Evolutionary conservation across 352 stramenopile genomes (phyloP).

Genomic region (Pythium coloratum): DNA sequence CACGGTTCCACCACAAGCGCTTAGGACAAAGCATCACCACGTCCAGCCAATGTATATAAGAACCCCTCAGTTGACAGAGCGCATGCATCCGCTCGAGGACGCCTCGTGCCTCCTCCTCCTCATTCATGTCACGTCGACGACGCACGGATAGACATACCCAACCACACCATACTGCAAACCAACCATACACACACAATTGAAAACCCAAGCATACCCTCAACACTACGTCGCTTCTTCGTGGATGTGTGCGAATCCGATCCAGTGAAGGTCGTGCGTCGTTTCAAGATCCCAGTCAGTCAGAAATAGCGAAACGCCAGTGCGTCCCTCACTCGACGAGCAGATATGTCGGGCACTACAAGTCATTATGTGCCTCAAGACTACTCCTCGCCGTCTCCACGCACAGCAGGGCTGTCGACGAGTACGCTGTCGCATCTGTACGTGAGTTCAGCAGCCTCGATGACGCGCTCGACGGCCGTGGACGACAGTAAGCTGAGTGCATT

Average conservation of each 20-base stretch:
- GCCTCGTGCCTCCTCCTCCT: background rate
- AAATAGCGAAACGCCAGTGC: background rate
- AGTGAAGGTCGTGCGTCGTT: background rate
- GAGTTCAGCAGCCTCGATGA: background rate
- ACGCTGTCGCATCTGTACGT: background rate
- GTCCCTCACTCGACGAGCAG: background rate
- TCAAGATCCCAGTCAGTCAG: background rate
- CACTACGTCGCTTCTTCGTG: no score
- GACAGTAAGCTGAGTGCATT: constrained; percentile 14
- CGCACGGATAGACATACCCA: background rate
- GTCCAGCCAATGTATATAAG: background rate
- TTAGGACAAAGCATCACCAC: background rate
- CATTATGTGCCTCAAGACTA: background rate
- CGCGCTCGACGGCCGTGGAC: background rate
- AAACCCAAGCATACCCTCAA: background rate
- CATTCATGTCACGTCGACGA: background rate
- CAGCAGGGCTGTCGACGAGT: background rate
- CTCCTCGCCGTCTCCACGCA: background rate
- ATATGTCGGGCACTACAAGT: background rate
- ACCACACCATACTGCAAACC: background rate
- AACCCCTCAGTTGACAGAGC: background rate
- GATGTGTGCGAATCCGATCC: no score
- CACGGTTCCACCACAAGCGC: background rate
- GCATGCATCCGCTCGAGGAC: background rate
- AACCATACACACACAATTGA: background rate